Percentiles rank a stretch among this genome's conserved stretches.
Evolutionary conservation across 441 rosid genomes (phyloP).

Genomic region (Dalechampia spathulata): DNA sequence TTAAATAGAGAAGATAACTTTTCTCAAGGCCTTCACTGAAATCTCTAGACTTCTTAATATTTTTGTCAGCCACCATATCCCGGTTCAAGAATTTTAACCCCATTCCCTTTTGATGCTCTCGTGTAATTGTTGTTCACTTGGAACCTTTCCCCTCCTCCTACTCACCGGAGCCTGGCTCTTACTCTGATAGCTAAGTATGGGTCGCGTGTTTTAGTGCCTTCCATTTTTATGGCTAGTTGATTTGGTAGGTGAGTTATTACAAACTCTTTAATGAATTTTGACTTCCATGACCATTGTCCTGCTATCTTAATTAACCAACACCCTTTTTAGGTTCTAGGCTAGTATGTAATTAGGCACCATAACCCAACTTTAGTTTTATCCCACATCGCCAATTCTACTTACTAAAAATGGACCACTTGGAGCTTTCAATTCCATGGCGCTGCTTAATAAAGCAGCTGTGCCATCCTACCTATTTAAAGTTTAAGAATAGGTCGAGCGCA

Average conservation of each 20-base stretch:
- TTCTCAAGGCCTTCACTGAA: too few relatives aligned
- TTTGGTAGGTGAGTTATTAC: neutral
- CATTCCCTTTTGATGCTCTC: too few relatives aligned
- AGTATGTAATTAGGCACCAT: neutral
- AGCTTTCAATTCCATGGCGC: conserved; percentile 1
- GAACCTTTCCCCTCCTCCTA: neutral
- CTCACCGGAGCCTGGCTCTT: neutral
- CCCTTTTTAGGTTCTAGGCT: too few relatives aligned
- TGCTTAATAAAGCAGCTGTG: neutral
- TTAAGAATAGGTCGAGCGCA: neutral
- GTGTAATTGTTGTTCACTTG: too few relatives aligned
- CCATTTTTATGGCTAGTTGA: neutral
- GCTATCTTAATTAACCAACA: conserved; percentile 13
- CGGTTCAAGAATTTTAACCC: too few relatives aligned
- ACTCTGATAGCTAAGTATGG: too few relatives aligned
- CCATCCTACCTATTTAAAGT: conserved; percentile 2
- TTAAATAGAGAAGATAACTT: too few relatives aligned
- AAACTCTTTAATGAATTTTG: neutral
- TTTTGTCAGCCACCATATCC: too few relatives aligned
- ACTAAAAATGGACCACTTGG: conserved; percentile 9
- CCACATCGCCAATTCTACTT: conserved; percentile 2
- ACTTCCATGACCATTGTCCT: conserved; percentile 7
- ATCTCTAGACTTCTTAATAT: too few relatives aligned
- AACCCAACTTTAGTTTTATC: neutral
- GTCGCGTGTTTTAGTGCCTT: neutral